Evolutionary conservation across 768 basidiomycete genomes (phyloP).

Genomic region (Boletus rufocinnamomeus): DNA sequence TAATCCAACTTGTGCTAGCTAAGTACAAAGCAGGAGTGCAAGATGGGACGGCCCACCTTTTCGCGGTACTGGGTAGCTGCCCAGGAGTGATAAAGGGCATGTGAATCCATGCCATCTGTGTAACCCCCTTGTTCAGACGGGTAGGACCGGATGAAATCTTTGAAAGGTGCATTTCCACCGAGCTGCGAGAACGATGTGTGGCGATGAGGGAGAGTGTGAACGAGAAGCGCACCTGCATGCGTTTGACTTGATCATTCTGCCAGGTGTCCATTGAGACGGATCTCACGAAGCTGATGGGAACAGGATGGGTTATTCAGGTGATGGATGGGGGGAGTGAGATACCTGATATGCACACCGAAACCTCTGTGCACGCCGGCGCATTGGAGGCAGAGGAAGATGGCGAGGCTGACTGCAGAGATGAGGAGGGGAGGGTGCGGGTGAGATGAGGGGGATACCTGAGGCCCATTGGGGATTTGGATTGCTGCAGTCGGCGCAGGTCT

Average conservation of each 20-base stretch:
- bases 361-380: slow-evolving; percentile 83
- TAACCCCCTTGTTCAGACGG: slow-evolving; percentile 71
- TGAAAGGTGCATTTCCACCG: slow-evolving; percentile 87
- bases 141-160: slow-evolving; percentile 74
- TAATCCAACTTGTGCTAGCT: slow-evolving; percentile 68
- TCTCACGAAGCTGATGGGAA: slow-evolving; percentile 71
- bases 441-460: slow-evolving; percentile 49
- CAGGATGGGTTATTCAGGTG: background rate
- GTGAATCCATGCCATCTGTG: slow-evolving; percentile 56
- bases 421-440: background rate
- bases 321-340: background rate
- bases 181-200: slow-evolving; percentile 47
- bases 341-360: slow-evolving; percentile 94
- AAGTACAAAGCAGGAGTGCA: slow-evolving; percentile 12
- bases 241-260: slow-evolving; percentile 82
- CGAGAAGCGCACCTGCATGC: slow-evolving; percentile 77
- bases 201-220: slow-evolving; percentile 3
- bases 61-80: slow-evolving; percentile 93
- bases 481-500: slow-evolving; percentile 75
- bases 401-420: slow-evolving; percentile 54
- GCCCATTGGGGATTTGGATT: slow-evolving; percentile 98
- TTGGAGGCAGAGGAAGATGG: slow-evolving; percentile 90
- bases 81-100: slow-evolving; percentile 91
- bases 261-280: slow-evolving; percentile 97
- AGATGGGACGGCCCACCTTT: slow-evolving; percentile 56